Evolutionary conservation across 352 stramenopile species (phyloP), one percentile per base, ranked within the genome.

Genomic region (Phytophthora sansomeana): DNA sequence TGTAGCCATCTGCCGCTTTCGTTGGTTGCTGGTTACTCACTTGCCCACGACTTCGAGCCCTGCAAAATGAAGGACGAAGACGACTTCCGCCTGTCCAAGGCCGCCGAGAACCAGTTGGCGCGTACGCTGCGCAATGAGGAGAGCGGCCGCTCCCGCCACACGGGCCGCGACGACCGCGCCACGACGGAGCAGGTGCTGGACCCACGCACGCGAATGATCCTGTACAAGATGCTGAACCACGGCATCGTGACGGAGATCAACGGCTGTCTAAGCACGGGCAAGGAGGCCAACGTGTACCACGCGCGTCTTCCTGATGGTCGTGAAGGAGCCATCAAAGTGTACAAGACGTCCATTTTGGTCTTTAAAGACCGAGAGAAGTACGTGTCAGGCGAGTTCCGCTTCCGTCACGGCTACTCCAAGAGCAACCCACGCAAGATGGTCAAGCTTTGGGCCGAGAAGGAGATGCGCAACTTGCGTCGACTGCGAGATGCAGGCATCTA

Each of bases 301-400:
- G 98, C 98, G 42, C 72, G 81, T 8, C 70, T 95, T 9, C 69
- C 75, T 6, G 76, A 91, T 52, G 87, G 72, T 47, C 61, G 72
- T 14, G 97, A 99, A 32, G 83, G 81, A 9, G 87, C 87, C 21
- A 89, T 94, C 58, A 92, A 92, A 64, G 83, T 93, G 8, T 95
- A 93, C 81, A 94, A 93, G 77, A 93, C 85, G 6, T 90, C 85
- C 42, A 95, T 99, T 63, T 79, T 99, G 17, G 97, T 99, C n/a
- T 99, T 99, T 72, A 99, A 99, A 69, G 98, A 99, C 86, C 83
- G 98, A n/a, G 97, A 99, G 63, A 98, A 98, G 80, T 99, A 99
- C 80, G 97, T 99, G 6, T 92, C 87, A 6, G 98, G 98, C 63
- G 97, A 99, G 82, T 98, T 99, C 79, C 92, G 97, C 70, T 99